Evolutionary conservation across 257 asterid genomes (phyloP).

Genomic region (Forsythia suspensa): DNA sequence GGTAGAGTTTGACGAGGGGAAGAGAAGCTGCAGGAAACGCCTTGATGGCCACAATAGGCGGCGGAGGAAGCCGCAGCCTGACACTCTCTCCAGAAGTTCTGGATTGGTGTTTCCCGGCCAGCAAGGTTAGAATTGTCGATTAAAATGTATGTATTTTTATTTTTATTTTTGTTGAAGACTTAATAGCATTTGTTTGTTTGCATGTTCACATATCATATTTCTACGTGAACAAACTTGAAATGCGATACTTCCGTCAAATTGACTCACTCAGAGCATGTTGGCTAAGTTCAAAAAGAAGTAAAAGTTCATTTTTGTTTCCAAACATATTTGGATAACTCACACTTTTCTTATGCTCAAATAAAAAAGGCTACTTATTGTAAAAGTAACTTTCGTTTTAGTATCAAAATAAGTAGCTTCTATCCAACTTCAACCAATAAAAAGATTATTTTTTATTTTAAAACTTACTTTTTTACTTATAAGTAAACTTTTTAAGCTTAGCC

Average conservation of each 20-base stretch:
- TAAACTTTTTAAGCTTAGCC: not conserved
- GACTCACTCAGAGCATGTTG: not conserved
- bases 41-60: slow-evolving; percentile 89
- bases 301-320: not conserved
- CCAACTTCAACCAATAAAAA: not conserved
- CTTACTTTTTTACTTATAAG: not conserved
- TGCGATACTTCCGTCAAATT: not conserved
- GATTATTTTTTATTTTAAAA: not conserved
- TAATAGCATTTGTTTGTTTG: not conserved
- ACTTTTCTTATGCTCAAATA: not conserved
- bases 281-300: not conserved
- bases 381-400: too few species aligned
- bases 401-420: not conserved
- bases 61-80: slow-evolving; percentile 91
- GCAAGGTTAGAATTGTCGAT: slow-evolving; percentile 25
- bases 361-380: not conserved
- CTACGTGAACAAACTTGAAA: not conserved
- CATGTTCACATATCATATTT: not conserved
- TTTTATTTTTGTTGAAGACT: not conserved
- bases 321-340: not conserved
- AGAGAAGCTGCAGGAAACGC: slow-evolving; percentile 91
- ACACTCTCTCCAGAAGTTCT: slow-evolving; percentile 39
- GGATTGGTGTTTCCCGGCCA: slow-evolving; percentile 46
- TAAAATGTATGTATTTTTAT: not conserved
- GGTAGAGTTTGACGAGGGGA: slow-evolving; percentile 84